These are phyloP conservation scores for Rhodosporidiobolus odoratus DNA, from an alignment of 768 basidiomycete species.

Conservation along the genomic window DNA sequence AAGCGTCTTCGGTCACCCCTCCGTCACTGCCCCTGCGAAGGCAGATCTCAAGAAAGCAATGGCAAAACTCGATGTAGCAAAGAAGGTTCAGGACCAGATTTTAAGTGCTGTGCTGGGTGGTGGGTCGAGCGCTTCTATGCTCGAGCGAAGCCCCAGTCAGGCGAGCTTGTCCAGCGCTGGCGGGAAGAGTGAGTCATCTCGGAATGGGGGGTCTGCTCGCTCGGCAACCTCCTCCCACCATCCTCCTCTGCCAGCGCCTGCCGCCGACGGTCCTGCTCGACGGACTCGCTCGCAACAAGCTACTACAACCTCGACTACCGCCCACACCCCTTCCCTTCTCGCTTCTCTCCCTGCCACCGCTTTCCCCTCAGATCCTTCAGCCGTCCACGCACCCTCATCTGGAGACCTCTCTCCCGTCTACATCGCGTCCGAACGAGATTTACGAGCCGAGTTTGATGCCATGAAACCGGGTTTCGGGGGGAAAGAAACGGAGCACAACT, in stretches of 20 bases:
- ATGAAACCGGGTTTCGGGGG: constrained; percentile 83
- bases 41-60: constrained; percentile 91
- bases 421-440: constrained; percentile 75
- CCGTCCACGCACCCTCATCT: constrained; percentile 1
- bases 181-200: background rate
- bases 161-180: constrained; percentile 1
- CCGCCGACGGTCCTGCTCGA: background rate
- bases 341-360: constrained; percentile 30
- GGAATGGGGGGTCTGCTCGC: background rate
- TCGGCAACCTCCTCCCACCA: background rate
- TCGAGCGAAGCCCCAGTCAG: constrained; percentile 21
- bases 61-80: constrained; percentile 67
- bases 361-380: constrained; percentile 20
- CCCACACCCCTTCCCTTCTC: constrained; percentile 10
- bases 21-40: constrained; percentile 74
- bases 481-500: constrained; percentile 96
- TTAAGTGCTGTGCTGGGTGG: constrained; percentile 48
- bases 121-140: background rate
- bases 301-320: background rate
- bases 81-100: constrained; percentile 76
- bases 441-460: constrained; percentile 73
- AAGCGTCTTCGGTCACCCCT: constrained; percentile 64
- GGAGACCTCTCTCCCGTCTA: constrained; percentile 37
- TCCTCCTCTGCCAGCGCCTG: background rate
- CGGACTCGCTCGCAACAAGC: constrained; percentile 12